These are phyloP conservation scores for Fistulifera pelliculosa DNA, from an alignment of 108 stramenopile genomes.

Conservation along the genomic window DNA sequence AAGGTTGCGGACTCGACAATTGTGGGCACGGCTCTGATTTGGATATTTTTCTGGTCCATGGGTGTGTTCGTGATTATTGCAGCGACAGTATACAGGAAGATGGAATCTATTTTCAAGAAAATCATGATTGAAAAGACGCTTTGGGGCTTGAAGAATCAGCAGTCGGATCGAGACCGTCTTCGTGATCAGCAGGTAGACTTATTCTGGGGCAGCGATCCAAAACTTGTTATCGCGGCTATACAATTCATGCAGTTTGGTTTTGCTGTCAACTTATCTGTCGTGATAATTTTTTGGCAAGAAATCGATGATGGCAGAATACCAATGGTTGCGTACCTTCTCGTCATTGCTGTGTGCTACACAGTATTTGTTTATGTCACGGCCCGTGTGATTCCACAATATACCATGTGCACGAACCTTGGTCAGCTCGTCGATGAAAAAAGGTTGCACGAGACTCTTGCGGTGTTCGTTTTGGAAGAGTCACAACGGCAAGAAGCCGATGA, in stretches of 20 bases:
- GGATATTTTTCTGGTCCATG: conserved; percentile 29
- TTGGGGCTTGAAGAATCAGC: conserved; percentile 6
- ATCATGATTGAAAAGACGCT: conserved; percentile 24
- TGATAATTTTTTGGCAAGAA: conserved; percentile 49
- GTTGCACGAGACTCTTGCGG: conserved; percentile 40
- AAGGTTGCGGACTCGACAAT: conserved; percentile 13
- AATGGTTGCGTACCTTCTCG: conserved; percentile 19
- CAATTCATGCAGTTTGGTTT: conserved; percentile 86
- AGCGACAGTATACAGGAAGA: conserved; percentile 23
- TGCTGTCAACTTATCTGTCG: conserved; percentile 61
- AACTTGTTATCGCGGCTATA: conserved; percentile 48
- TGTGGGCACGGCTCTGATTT: conserved; percentile 21
- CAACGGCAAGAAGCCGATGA: conserved; percentile 1
- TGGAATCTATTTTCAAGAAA: conserved; percentile 25
- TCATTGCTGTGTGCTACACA: conserved; percentile 33
- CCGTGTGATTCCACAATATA: conserved; percentile 64
- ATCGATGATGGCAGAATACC: conserved; percentile 18
- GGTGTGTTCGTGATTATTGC: conserved; percentile 30
- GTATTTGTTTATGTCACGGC: conserved; percentile 50
- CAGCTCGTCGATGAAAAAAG: conserved; percentile 57
- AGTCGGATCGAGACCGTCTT: background rate
- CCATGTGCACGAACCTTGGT: conserved; percentile 76
- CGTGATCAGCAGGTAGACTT: conserved; percentile 41
- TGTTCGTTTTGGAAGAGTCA: conserved; percentile 40
- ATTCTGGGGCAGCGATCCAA: conserved; percentile 73